Evolutionary conservation across 2,329 filamentous ascomycete species (phyloP).

Genomic region (Erysiphe pulchra): DNA sequence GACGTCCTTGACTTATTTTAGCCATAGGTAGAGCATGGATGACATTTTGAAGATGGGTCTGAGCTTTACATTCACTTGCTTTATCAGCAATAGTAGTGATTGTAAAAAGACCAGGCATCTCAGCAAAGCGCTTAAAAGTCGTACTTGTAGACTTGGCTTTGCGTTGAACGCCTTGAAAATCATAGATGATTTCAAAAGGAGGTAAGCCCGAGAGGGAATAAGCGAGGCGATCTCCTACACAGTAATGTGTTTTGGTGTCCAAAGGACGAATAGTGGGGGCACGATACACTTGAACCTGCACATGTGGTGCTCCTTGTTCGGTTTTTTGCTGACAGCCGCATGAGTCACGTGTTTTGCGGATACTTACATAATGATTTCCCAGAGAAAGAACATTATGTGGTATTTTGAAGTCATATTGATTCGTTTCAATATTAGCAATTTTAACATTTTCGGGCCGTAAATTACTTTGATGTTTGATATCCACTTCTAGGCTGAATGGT

Average conservation of each 20-base stretch:
- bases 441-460: constrained; percentile 57
- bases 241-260: constrained; percentile 68
- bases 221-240: constrained; percentile 79
- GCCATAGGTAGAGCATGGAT: constrained; percentile 89
- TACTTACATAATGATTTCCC: constrained; percentile 70
- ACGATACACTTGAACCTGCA: constrained; percentile 81
- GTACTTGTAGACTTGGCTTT: constrained; percentile 59
- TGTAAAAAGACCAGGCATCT: constrained; percentile 67
- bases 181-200: constrained; percentile 83
- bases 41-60: constrained; percentile 49
- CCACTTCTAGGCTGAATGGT: constrained; percentile 76
- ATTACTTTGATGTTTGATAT: constrained; percentile 74
- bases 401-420: constrained; percentile 55
- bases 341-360: constrained; percentile 71
- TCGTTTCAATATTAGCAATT: constrained; percentile 52
- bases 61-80: constrained; percentile 65
- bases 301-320: constrained; percentile 43
- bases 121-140: constrained; percentile 78
- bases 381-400: constrained; percentile 65
- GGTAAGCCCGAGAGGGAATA: constrained; percentile 78
- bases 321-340: constrained; percentile 65
- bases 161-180: constrained; percentile 52
- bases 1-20: constrained; percentile 60
- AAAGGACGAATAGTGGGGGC: constrained; percentile 75
- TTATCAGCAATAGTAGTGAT: constrained; percentile 74